Base-by-base conservation (phyloP, 176 grass and related monocot species). In the Cenchrus americanus region DNA sequence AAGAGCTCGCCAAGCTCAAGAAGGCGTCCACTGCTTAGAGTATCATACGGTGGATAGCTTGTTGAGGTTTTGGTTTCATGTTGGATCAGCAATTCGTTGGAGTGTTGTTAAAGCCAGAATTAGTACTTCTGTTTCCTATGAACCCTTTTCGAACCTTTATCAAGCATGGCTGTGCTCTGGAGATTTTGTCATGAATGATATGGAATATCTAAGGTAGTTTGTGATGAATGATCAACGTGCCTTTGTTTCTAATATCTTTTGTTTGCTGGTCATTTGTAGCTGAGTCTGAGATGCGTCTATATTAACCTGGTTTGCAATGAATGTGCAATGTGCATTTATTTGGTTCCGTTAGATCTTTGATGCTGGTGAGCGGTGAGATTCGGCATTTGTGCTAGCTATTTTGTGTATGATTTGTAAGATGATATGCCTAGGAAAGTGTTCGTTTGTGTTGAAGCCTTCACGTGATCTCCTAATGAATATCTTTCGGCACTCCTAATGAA, bases 1-100 rank as follows among this genome's bases (percentile, higher is more conserved):
- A 94, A 88, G 92, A 97, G 80, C 84, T 94, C 14, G 84, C 88
- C 43, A 97, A 93, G 82, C 92, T 97, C 8, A 97, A 89, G 84
- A 95, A 92, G 91, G 71, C 82, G n/a, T 78, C 71, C 66, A 81
- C 77, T 1, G 84, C 85, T 81, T 91, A 92, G 83, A 66, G n/a
- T 84, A n/a, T 19, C 37, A 26, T 43, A 15, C 40, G 15, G 0
- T 80, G 51, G 32, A 30, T 59, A 59, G 15, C 79, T 51, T 82
- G 83, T 83, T 86, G 54, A 85, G 67, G 66, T 86, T 81, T 83
- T 90, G n/a, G 79, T 86, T 71, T 64, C 50, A 23, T 59, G 66
- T 73, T 79, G 58, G 48, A 83, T 78, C 73, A 32, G 50, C 57
- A 73, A 57, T 86, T 47, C 54, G 72, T 78, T 82, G 55, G 23